Conservation (phyloP, 495 filamentous ascomycete genomes). For the Coniosporium apollinis region DNA sequence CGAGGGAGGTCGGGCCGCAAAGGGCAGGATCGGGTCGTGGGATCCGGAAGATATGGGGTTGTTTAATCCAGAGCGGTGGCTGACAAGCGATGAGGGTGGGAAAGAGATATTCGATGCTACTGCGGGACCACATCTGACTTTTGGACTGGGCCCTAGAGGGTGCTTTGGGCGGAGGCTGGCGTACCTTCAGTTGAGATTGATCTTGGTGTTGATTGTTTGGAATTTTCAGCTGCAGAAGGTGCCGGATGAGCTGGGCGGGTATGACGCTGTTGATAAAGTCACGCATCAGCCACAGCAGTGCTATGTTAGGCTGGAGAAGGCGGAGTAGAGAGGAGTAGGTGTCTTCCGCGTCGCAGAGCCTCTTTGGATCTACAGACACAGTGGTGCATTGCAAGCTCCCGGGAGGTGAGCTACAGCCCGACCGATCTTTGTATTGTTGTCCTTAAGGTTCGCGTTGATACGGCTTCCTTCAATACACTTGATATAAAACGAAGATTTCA, state of each 20-base stretch:
- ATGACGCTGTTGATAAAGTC: constrained; percentile 1
- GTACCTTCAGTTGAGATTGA: constrained; percentile 3
- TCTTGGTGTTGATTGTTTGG: constrained; percentile 3
- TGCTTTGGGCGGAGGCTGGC: constrained; percentile 6
- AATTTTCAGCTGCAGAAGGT: constrained; percentile 3
- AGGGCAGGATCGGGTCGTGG: constrained; percentile 1
- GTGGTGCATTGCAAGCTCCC: too few species aligned
- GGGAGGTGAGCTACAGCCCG: too few species aligned
- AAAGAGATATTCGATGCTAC: constrained; percentile 1
- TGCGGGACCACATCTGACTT: constrained; percentile 4
- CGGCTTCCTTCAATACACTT: too few species aligned
- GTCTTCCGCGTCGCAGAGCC: too few species aligned
- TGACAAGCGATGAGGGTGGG: constrained; percentile 2
- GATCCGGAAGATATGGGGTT: not conserved
- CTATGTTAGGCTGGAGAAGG: constrained; percentile 3
- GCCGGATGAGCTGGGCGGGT: not conserved
- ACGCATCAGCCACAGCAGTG: constrained; percentile 6
- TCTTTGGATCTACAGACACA: too few species aligned
- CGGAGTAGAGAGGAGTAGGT: not conserved
- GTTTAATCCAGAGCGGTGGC: constrained; percentile 9
- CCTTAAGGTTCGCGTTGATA: too few species aligned
- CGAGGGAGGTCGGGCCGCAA: not conserved
- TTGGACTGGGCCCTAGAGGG: constrained; percentile 5
- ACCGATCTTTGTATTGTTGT: too few species aligned
- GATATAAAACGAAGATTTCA: too few species aligned